Evolutionary conservation across 352 stramenopile genomes (phyloP), one percentile per base, ranked within the genome.

Genomic region (Phytophthora litchii): DNA sequence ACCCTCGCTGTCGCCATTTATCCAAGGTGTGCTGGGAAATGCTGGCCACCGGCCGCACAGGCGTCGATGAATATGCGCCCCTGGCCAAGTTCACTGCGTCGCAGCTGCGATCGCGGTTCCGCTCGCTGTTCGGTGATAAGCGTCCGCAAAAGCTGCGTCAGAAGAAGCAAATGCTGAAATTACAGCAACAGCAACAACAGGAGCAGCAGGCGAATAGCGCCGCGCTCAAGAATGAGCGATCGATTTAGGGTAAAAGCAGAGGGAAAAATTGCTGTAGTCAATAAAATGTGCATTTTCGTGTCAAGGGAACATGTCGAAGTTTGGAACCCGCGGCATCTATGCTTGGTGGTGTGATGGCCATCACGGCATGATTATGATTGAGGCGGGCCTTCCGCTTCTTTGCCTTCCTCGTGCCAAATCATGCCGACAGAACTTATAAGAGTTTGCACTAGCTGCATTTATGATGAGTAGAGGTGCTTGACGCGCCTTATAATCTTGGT

Each of bases 21-120:
- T 85, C 75, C 42, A 92, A 92, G 51, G 81, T 87, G 34, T 89
- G 81, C 64, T 92, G 82, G 82, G 82, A 92, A 56, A 88, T 88
- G 67, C 67, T 92, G 49, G 79, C 82, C 23, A 80, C 75, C 13
- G 82, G 82, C 21, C 76, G 77, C 48, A 92, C 82, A 32, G 82
- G 82, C 44, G 82, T 92, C 14, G 70, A 86, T 8, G 79, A 89
- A 67, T 92, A 92, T 64, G 44, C 62, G 57, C 80, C 82, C 19
- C 66, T 92, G 13, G 60, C 74, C 64, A 88, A 92, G 56, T 92
- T 92, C 61, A 81, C 74, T 49, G 81, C 81, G 19, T 92, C 82
- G 47, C 82, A 92, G 60, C 52, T 92, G 42, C 82, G 82, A 11
- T 92, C 82, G 46, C 79, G 82, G n/a, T 89, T 86, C 64, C 82